Base-by-base conservation (phyloP, 2,329 filamentous ascomycete species). In the Stagonosporopsis cucurbitacearum region DNA sequence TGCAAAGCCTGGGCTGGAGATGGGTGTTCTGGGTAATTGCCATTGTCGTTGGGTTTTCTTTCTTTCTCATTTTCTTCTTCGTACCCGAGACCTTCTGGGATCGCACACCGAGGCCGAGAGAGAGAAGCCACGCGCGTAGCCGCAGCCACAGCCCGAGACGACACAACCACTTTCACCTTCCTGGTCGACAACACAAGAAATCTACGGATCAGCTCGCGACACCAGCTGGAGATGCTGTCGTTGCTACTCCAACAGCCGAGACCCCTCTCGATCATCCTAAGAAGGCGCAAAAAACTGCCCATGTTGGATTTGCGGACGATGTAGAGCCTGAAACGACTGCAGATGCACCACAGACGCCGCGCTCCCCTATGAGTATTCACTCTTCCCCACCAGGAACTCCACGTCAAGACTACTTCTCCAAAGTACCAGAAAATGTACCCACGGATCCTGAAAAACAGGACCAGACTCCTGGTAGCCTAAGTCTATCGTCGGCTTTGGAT, bases 41-140 rank as follows among this genome's bases (percentile, higher is more conserved):
- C 0, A 90, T 96, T 3, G 79, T 96, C 9, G 89, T 92, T 30
- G 91, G 82, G 0, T 84, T 91, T 43, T 88, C 87, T 57, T 83
- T 87, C 33, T 73, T 85, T 19, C 78, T 96, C 2, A 81, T 98
- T 1, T 96, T 96, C 72, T 81, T 97, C 56, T 96, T 96, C 66
- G 91, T 96, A 0, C 94, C 94, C 0, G 94, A 98, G 77, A 96
- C 92, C 0, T 97, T 96, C 64, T 98, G 94, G 94, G 92, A 97
- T 74, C 83, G 94, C 43, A 88, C 89, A 2, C 92, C 93, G 8
- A 77, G 78, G 26, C 79, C 82, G 28, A 72, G 78, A 41, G 60
- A 53, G 45, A 54, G 68, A 77, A 77, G 55, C 59, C 69, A 59
- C 49, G 63, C 59, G 77, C 79, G 57, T 58, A 72, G 60, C 46